Percentiles rank a stretch among this genome's conserved stretches.
These are phyloP conservation scores for Suillus subluteus DNA, from an alignment of 768 basidiomycete genomes.

Conservation along the genomic window DNA sequence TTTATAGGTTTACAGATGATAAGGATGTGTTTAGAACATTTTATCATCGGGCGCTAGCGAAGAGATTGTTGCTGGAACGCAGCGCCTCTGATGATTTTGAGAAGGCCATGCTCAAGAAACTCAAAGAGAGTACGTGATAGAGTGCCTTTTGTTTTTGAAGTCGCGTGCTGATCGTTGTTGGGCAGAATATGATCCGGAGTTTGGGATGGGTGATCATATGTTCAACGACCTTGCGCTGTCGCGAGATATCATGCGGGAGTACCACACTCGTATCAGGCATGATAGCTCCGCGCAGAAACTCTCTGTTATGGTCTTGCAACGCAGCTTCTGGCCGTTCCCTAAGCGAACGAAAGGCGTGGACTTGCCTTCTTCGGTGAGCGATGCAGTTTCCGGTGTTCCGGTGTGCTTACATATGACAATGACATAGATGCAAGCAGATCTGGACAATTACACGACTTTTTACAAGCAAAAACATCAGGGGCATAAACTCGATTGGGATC, in stretches of 20 bases:
- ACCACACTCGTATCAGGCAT: conserved; percentile 49
- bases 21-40: conserved; percentile 95
- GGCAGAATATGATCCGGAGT: conserved; percentile 92
- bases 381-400: neutral
- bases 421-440: conserved; percentile 65
- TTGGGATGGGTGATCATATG: conserved; percentile 94
- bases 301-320: conserved; percentile 82
- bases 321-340: conserved; percentile 86
- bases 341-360: conserved; percentile 52
- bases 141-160: conserved; percentile 7
- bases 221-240: conserved; percentile 88
- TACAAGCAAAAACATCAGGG: conserved; percentile 82
- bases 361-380: conserved; percentile 56
- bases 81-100: conserved; percentile 90
- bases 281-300: conserved; percentile 52
- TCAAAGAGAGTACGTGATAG: conserved; percentile 71
- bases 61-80: conserved; percentile 79
- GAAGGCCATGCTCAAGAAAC: conserved; percentile 77
- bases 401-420: conserved; percentile 11
- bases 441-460: conserved; percentile 64
- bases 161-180: conserved; percentile 18
- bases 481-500: conserved; percentile 82
- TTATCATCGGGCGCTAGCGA: conserved; percentile 88
- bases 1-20: conserved; percentile 89
- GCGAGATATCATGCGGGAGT: conserved; percentile 70